Conservation (phyloP, 2,329 filamentous ascomycete species). For the Cordyceps sp. region DNA sequence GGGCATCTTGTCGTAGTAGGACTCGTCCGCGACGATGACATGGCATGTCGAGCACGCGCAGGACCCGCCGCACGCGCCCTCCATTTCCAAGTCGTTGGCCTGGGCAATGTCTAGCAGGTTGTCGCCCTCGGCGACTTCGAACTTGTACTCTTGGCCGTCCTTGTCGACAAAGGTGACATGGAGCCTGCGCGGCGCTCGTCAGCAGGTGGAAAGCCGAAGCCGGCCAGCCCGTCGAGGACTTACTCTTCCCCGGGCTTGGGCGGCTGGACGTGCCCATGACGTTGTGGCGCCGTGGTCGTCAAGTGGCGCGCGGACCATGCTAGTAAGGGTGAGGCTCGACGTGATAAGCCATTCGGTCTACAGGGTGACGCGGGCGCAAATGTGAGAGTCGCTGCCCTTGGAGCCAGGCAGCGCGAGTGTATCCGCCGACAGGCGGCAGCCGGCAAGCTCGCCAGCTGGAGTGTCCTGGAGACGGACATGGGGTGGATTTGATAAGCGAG, state of each 20-base stretch:
- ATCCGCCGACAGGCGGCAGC: conserved; percentile 12
- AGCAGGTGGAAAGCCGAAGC: no score
- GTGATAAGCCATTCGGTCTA: conserved; percentile 3
- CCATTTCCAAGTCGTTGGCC: conserved; percentile 92
- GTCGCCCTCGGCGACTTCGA: conserved; percentile 71
- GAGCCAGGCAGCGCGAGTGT: conserved; percentile 9
- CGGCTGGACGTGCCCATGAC: conserved; percentile 66
- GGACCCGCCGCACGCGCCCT: conserved; percentile 88
- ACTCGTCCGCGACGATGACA: conserved; percentile 62
- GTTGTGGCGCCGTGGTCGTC: conserved; percentile 40
- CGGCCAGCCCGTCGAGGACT: conserved; percentile 14
- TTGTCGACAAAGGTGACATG: conserved; percentile 91
- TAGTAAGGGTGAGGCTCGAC: conserved; percentile 5
- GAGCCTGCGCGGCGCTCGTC: conserved; percentile 34
- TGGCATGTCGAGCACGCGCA: conserved; percentile 91
- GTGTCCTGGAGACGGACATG: conserved; percentile 15
- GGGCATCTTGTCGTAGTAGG: conserved; percentile 61
- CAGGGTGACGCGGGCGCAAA: conserved; percentile 7
- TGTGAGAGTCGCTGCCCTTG: conserved; percentile 2
- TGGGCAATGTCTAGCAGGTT: conserved; percentile 94
- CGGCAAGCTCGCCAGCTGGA: conserved; percentile 17
- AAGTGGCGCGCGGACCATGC: conserved; percentile 33
- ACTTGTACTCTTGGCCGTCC: conserved; percentile 57
- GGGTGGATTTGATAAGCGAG: no score
- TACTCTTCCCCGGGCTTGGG: conserved; percentile 90